A percentile compares a stretch with the other conserved stretches of the same genome.
phyloP scores from a whole-genome alignment of 1,139 yeast genomes.

The Meyerozyma guilliermondii region DNA sequence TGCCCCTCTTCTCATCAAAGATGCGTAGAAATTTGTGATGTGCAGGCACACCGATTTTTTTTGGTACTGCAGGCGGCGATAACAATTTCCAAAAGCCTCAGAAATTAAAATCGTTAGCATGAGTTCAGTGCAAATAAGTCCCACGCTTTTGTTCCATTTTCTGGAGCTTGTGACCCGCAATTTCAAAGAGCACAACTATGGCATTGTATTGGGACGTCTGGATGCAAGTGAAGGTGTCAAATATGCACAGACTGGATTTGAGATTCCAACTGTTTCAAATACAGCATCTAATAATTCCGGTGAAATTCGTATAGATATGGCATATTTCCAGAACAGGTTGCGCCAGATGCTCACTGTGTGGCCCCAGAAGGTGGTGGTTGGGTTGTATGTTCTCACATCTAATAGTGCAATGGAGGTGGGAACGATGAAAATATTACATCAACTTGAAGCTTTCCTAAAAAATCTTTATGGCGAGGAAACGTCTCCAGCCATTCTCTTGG shows the following conservation, averaged over 20 bases:
- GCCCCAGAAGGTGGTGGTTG: constrained; percentile 24
- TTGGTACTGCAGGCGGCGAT: too few relatives aligned
- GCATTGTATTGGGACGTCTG: not conserved
- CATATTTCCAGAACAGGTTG: constrained; percentile 20
- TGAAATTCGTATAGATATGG: constrained; percentile 14
- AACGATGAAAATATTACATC: constrained; percentile 7
- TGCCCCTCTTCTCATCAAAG: constrained; percentile 4
- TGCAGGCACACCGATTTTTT: too few relatives aligned
- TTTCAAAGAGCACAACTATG: not conserved
- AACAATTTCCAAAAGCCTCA: too few relatives aligned
- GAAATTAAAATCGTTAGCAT: not conserved
- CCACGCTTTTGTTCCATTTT: constrained; percentile 1
- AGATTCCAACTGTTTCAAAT: constrained; percentile 3
- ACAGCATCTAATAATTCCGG: constrained; percentile 11
- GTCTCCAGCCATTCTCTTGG: not conserved
- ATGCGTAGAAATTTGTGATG: constrained; percentile 3
- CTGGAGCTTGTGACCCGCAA: not conserved
- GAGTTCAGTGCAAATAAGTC: not conserved
- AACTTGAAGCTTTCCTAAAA: constrained; percentile 1
- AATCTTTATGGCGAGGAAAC: not conserved
- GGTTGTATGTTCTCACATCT: constrained; percentile 21
- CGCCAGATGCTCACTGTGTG: constrained; percentile 23
- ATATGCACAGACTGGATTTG: not conserved
- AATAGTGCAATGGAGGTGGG: constrained; percentile 5
- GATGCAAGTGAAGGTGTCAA: not conserved